A percentile compares a stretch with the other conserved stretches of the same genome.
Evolutionary conservation across 2,329 filamentous ascomycete genomes (phyloP).

Genomic region (Fusarium veterinarium): DNA sequence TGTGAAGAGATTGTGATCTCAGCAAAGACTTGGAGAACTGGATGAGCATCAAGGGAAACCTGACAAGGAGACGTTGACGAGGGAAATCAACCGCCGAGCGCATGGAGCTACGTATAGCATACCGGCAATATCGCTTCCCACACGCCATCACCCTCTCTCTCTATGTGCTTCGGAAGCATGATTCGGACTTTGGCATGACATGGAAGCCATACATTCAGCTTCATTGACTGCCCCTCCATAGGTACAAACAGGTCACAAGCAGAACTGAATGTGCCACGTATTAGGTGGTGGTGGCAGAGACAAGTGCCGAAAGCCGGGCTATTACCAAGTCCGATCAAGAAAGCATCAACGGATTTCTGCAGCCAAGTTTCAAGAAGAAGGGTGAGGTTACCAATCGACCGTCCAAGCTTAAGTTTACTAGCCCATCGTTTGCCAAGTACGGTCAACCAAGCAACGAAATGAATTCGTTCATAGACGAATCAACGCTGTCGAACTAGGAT

Average conservation of each 20-base stretch:
- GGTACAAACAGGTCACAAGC: background rate
- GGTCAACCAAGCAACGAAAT: no score
- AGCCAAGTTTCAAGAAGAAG: background rate
- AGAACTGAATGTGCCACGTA: background rate
- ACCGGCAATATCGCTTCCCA: background rate
- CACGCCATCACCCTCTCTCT: accelerated
- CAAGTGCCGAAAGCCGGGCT: background rate
- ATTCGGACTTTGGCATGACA: background rate
- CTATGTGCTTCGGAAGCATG: accelerated
- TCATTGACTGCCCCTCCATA: accelerated
- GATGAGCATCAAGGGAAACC: background rate
- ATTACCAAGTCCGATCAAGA: background rate
- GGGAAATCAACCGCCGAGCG: accelerated
- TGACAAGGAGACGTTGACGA: accelerated
- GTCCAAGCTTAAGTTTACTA: background rate
- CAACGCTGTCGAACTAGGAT: no score
- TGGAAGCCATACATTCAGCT: accelerated
- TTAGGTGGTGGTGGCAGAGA: accelerated
- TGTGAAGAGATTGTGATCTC: accelerated
- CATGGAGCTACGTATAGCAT: background rate
- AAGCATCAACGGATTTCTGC: accelerated
- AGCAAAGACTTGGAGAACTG: accelerated
- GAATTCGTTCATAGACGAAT: no score
- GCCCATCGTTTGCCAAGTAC: accelerated
- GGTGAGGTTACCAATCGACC: accelerated